Conservation (phyloP, 1,284 basidiomycete genomes). For the Neonothopanus nambi region DNA sequence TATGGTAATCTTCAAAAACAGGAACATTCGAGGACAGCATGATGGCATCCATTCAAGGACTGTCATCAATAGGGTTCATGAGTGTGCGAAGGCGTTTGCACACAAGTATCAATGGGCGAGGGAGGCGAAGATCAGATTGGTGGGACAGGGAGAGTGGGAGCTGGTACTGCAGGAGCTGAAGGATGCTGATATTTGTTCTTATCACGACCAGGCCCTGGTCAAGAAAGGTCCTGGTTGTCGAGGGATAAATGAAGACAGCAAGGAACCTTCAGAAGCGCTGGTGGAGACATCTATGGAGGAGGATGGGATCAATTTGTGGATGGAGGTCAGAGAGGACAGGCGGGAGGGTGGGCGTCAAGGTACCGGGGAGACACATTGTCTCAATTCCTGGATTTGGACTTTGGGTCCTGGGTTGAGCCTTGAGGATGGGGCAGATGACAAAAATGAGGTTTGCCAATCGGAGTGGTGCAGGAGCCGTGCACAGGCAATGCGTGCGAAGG, state of each 20-base stretch:
- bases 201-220: neutral
- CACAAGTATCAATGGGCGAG: too few species aligned
- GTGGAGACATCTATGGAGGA: neutral
- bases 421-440: neutral
- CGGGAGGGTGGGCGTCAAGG: neutral
- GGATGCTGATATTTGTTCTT: conserved; percentile 4
- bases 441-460: too few species aligned
- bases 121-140: too few species aligned
- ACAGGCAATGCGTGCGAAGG: too few species aligned
- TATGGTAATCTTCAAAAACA: conserved; percentile 20
- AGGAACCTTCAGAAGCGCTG: neutral
- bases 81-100: too few species aligned
- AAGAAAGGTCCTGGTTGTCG: neutral
- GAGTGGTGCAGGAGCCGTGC: too few species aligned
- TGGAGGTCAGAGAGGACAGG: neutral
- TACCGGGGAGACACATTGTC: too few species aligned
- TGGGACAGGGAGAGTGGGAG: too few species aligned
- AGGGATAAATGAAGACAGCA: neutral
- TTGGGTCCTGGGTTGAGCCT: neutral
- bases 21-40: conserved; percentile 20
- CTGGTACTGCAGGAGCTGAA: too few species aligned
- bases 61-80: too few species aligned
- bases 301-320: neutral
- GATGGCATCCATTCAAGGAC: conserved; percentile 14
- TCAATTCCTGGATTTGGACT: conserved; percentile 1